Evolutionary conservation across 768 basidiomycete genomes (phyloP), one percentile per base, ranked within the genome.

Genomic region (Lyophyllum semitale): DNA sequence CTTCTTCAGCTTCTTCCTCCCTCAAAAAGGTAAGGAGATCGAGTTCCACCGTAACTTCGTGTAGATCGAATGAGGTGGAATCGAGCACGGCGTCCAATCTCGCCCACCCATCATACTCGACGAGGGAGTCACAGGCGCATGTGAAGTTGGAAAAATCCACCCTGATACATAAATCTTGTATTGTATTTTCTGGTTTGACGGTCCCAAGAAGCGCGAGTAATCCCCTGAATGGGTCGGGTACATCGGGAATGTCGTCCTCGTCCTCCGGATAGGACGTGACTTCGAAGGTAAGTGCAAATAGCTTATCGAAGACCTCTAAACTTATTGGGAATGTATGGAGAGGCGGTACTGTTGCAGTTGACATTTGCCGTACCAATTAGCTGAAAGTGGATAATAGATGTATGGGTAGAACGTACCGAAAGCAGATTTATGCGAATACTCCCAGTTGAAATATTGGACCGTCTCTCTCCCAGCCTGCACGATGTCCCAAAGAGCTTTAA

Each of bases 371-470:
- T 23, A 23, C 2, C 0, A 12, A 20, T 38, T 5, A 53, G 50
- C 6, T 5, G 18, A 17, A 8, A 27, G 20, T 4, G 13, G 35
- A 23, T 7, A 17, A 11, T 32, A 23, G 20, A 27, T 27, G 12
- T n/a, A 17, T 42, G 30, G 8, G 25, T 9, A 13, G 18, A 33
- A 15, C 53, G 25, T 40, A 51, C 57, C 47, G 23, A 46, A 48
- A 3, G 51, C 37, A 38, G n/a, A 37, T 26, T 49, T 45, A 38
- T 59, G 42, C 7, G 20, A 8, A n/a, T 59, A 59, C 32, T 50
- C 48, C 57, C 57, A 59, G 33, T 59, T 18, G 18, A 59, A 59
- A 41, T 48, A 51, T 37, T 59, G 41, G 32, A 59, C 40, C 18
- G 53, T 50, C 12, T 54, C 25, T 26, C 44, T 40, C 25, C 43